Base-by-base conservation (phyloP, 1,139 yeast species). In the Geotrichum macrosporum region DNA sequence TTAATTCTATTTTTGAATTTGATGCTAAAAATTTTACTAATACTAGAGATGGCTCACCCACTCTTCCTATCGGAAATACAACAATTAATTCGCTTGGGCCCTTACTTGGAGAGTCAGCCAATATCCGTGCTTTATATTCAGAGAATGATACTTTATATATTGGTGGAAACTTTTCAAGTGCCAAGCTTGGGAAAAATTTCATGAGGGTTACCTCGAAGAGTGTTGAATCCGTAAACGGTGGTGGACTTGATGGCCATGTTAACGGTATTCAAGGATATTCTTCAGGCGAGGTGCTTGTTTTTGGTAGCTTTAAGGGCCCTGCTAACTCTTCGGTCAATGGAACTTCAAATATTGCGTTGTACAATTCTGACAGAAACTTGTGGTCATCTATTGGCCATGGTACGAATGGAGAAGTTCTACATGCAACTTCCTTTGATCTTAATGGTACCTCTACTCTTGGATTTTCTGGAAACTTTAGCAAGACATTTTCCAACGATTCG, bases 1-100 rank as follows among this genome's bases (percentile, higher is more conserved):
- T 88, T 47, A 83, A 84, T 61, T 94, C 94, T 2, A 59, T 92
- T 35, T 86, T 89, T 62, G 96, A 92, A 65, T 92, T 82, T 65
- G 80, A 87, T 0, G 68, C 81, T 41, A 68, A 76, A 3, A 87
- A 88, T 62, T 86, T 84, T 61, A 69, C 92, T 0, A 55, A 62
- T 12, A 61, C 63, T 20, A 58, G 62, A 2, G 59, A 63, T 35
- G 66, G 70, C 51, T 50, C 67, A 51, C 48, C 68, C 59, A 21
- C 57, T 55, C 32, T 68, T 62, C 74, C 72, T 48, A 77, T 85
- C 38, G 86, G 88, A 0, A 79, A 84, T 58, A 79, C 94, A 0
- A 68, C 84, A 0, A 67, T 89, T 44, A 86, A 86, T 56, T 54
- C 64, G n/a, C 64, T 84, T 35, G 86, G 95, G 27, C 65, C 76